Percentiles rank a stretch among this genome's conserved stretches.
phyloP scores from a whole-genome alignment of 495 filamentous ascomycete species.

The Letharia lupina region DNA sequence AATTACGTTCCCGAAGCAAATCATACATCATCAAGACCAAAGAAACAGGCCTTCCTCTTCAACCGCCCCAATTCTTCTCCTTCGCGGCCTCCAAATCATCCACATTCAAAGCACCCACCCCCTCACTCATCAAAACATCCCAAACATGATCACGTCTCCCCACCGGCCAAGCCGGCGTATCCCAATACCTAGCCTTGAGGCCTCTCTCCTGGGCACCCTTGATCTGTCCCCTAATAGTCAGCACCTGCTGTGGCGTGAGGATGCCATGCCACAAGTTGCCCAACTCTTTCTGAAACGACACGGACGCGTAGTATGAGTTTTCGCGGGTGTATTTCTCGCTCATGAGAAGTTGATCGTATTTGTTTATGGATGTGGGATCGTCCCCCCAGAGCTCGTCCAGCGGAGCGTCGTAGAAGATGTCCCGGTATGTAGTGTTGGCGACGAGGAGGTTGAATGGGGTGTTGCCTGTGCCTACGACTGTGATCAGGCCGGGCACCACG shows the following conservation, averaged over 20 bases:
- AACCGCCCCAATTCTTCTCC: slow-evolving; percentile 34
- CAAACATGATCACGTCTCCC: slow-evolving; percentile 58
- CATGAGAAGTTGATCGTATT: background rate
- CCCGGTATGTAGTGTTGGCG: slow-evolving; percentile 43
- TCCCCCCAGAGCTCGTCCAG: slow-evolving; percentile 34
- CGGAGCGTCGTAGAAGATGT: slow-evolving; percentile 63
- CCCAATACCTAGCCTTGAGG: slow-evolving; percentile 66
- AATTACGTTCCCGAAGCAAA: background rate
- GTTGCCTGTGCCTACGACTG: slow-evolving; percentile 61
- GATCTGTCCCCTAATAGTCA: slow-evolving; percentile 52
- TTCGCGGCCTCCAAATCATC: slow-evolving; percentile 52
- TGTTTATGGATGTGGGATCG: background rate
- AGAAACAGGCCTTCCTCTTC: background rate
- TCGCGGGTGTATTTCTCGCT: slow-evolving; percentile 22
- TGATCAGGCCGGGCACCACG: slow-evolving; percentile 47
- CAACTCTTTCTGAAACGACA: slow-evolving; percentile 36
- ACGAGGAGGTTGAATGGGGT: slow-evolving; percentile 45
- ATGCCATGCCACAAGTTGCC: slow-evolving; percentile 30
- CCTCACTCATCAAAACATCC: slow-evolving; percentile 57
- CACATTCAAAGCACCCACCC: slow-evolving; percentile 59
- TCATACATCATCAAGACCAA: background rate
- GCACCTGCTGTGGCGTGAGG: slow-evolving; percentile 44
- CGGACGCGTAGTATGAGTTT: slow-evolving; percentile 39
- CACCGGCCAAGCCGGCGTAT: slow-evolving; percentile 57
- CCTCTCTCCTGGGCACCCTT: slow-evolving; percentile 52